Percentiles rank a stretch among this genome's conserved stretches.
Evolutionary conservation across 148 eudicot species (phyloP).

Genomic region (Vaccinium myrtillus): DNA sequence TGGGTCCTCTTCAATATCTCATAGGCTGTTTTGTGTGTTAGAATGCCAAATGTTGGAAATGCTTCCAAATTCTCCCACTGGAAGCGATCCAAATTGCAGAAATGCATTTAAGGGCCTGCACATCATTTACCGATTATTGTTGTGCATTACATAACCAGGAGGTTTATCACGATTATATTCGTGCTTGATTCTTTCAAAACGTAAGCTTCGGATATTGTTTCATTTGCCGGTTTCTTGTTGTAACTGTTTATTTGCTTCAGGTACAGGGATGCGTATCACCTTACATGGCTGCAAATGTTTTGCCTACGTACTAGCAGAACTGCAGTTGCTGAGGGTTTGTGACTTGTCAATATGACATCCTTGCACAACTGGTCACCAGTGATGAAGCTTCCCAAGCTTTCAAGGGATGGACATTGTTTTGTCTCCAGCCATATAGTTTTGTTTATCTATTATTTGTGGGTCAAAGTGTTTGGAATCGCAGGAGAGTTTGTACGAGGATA

Average conservation of each 20-base stretch:
- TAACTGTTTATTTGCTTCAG: constrained; percentile 30
- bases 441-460: no score
- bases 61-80: background rate
- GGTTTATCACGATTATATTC: background rate
- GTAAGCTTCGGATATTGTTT: background rate
- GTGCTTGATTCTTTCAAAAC: background rate
- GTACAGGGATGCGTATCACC: constrained; percentile 76
- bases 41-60: background rate
- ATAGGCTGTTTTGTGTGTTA: background rate
- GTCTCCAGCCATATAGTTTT: no score
- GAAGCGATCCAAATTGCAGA: background rate
- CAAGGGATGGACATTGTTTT: no score
- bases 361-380: background rate
- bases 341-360: background rate
- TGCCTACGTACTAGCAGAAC: constrained; percentile 36
- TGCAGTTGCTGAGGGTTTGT: background rate
- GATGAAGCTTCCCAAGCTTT: background rate
- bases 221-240: background rate
- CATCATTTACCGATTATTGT: background rate
- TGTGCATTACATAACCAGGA: background rate
- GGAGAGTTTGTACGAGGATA: no score
- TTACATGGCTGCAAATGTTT: constrained; percentile 73
- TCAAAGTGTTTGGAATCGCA: no score
- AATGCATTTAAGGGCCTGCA: background rate
- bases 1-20: no score